Base-by-base conservation (phyloP, 1,284 basidiomycete species). In the Leucoagaricus sp. region DNA sequence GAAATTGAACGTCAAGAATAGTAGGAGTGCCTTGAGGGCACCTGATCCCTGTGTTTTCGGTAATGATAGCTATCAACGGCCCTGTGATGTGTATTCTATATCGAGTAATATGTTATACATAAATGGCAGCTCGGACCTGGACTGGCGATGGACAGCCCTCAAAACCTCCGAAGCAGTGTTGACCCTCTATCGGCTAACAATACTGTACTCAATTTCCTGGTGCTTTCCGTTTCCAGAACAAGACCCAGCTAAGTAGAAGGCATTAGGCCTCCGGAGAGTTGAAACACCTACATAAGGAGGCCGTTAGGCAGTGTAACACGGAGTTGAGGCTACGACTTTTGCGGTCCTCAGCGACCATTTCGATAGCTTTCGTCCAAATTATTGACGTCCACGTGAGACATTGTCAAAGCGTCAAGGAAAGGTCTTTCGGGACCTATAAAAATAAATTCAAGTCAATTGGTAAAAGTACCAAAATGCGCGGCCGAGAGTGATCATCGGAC, bases 41-140 rank as follows among this genome's bases (percentile, higher is more conserved):
- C 9, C 29, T 17, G 36, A 15, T 41, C 36, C 38, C 33, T 50
- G 25, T 40, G 34, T 50, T 40, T 40, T 40, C 38, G 49, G 49
- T 50, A 23, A 34, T 49, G 47, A 49, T 29, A 28, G 12, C 10
- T 15, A 26, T 29, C 49, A 38, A 17, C 7, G n/a, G 26, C 33
- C 33, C 36, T 50, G 5, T 40, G 23, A 41, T 50, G 5, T 46
- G 13, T 34, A 23, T 31, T 25, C 42, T 19, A 36, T 33, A 53
- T 53, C 31, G 26, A 53, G 51, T 53, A 53, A 53, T 45, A 21
- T 21, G 28, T 26, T 53, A 15, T 45, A 53, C 51, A 53, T 53
- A 53, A 53, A 34, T 15, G 51, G 51, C 4, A 53, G 28, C 23
- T 17, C 31, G 15, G 15, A 44, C 4, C 26, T 15, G 46, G 26